Evolutionary conservation across 441 rosid species (phyloP), one percentile per base, ranked within the genome.

Genomic region (Breynia disticha): DNA sequence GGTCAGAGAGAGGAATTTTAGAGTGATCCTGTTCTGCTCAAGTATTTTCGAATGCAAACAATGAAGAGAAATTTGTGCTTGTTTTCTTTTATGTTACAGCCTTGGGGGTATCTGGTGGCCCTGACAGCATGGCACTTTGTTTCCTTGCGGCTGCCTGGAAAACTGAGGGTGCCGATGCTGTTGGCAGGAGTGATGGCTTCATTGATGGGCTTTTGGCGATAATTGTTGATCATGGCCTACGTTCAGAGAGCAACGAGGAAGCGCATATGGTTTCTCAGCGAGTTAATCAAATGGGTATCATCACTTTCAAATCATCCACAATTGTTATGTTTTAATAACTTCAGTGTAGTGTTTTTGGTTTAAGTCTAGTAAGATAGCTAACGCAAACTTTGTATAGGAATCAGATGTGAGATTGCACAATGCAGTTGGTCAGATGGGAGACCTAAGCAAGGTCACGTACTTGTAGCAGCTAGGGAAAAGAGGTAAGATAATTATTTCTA

Each of bases 41-140:
- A 5, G 38, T 9, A 16, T 10, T 39, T 11, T 35, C 11, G 8
- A 28, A 15, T 49, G 37, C 13, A 24, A 35, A 44, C 35, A 49
- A 20, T 39, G 21, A 52, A 20, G 19, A 43, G 56, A 47, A 20
- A 16, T 45, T 57, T 46, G 39, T 60, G 59, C 50, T 48, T 43
- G 7, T 22, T 11, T 55, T 17, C 38, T 60, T 53, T 46, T 11
- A 11, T 63, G 24, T 41, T 54, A 52, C 71, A 87, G 97, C 98
- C 51, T 64, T 93, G 60, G 97, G 95, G 49, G 96, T 93, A 22
- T 93, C 96, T 7, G 96, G 98, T 45, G 98, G 98, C 17, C 96
- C 96, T 47, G 98, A 88, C 71, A 86, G 95, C 69, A 86, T 86
- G 88, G 97, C 96, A 3, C 81, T 93, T 22, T 86, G 95, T 69